phyloP scores from a whole-genome alignment of 1,284 basidiomycete species.

The Somion occarium region DNA sequence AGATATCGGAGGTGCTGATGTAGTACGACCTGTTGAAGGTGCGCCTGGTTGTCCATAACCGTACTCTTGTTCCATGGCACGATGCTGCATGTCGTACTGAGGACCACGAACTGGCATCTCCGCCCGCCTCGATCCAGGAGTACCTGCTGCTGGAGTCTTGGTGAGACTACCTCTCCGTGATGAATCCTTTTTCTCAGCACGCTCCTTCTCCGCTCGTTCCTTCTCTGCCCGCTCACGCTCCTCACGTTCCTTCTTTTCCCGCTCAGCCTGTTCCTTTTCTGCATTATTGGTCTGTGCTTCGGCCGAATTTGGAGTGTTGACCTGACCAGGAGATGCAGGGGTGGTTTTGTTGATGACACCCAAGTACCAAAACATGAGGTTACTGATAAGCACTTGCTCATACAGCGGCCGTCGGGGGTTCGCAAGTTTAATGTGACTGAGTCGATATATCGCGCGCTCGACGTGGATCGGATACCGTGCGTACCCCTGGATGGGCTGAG shows the following conservation, averaged over 20 bases:
- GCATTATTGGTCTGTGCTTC: conserved; percentile 25
- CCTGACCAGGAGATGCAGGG: neutral
- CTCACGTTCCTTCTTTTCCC: conserved; percentile 39
- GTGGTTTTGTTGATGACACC: conserved; percentile 89
- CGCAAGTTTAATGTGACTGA: conserved; percentile 98
- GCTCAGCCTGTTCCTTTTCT: conserved; percentile 44
- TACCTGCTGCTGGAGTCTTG: conserved; percentile 49
- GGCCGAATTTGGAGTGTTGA: conserved; percentile 1
- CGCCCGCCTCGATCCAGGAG: conserved; percentile 56
- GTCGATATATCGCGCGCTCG: conserved; percentile 93
- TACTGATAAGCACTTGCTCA: conserved; percentile 98
- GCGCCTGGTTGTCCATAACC: conserved; percentile 16
- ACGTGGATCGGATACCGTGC: conserved; percentile 96
- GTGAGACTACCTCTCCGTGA: conserved; percentile 37
- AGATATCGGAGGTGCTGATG: conserved; percentile 21
- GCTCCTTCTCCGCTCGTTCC: conserved; percentile 40
- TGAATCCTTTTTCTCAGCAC: conserved; percentile 41
- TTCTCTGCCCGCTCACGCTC: conserved; percentile 36
- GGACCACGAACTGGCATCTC: conserved; percentile 87
- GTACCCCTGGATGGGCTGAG: conserved; percentile 61
- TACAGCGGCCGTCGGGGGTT: conserved; percentile 95
- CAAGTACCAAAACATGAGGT: conserved; percentile 99
- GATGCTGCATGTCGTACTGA: conserved; percentile 90
- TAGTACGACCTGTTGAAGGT: conserved; percentile 12
- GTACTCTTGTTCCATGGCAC: conserved; percentile 87